These are phyloP conservation scores for Chalciporus sp. DNA, from an alignment of 1,284 basidiomycete genomes.

Conservation along the genomic window DNA sequence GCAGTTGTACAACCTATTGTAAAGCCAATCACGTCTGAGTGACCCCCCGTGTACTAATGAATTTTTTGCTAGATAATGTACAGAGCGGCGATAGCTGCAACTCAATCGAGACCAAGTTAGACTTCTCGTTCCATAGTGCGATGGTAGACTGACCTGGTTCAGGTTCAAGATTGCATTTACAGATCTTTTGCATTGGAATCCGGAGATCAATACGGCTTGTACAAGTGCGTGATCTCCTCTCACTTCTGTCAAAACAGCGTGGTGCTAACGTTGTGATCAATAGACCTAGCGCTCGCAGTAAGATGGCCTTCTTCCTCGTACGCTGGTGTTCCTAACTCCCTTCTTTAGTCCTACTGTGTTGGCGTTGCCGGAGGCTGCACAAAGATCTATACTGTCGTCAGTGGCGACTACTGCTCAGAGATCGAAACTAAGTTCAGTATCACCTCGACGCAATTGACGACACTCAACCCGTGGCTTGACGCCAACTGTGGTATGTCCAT, in stretches of 20 bases:
- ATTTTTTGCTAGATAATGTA: neutral
- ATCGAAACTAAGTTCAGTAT: neutral
- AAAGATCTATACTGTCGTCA: neutral
- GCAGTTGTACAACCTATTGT: constrained; percentile 2
- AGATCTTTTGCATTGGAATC: constrained; percentile 1
- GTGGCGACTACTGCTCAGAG: neutral
- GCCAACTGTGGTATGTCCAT: neutral
- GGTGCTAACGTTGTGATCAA: neutral
- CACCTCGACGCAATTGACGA: neutral
- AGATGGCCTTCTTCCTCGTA: neutral
- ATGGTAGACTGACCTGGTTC: neutral
- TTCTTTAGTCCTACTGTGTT: constrained; percentile 2
- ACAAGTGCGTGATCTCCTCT: neutral
- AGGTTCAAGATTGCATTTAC: constrained; percentile 2
- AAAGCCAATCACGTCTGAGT: neutral
- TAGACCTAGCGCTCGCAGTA: constrained; percentile 2
- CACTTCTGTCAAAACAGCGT: neutral
- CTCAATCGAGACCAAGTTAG: neutral
- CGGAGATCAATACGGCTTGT: neutral
- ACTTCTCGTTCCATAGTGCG: neutral
- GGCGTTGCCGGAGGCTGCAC: neutral
- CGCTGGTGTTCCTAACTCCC: neutral
- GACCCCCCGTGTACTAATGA: neutral
- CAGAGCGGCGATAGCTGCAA: constrained; percentile 1
- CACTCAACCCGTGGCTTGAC: constrained; percentile 2